A percentile compares a stretch with the other conserved stretches of the same genome.
Evolutionary conservation across 306 rosid species (phyloP).

Genomic region (Rosa chinensis): DNA sequence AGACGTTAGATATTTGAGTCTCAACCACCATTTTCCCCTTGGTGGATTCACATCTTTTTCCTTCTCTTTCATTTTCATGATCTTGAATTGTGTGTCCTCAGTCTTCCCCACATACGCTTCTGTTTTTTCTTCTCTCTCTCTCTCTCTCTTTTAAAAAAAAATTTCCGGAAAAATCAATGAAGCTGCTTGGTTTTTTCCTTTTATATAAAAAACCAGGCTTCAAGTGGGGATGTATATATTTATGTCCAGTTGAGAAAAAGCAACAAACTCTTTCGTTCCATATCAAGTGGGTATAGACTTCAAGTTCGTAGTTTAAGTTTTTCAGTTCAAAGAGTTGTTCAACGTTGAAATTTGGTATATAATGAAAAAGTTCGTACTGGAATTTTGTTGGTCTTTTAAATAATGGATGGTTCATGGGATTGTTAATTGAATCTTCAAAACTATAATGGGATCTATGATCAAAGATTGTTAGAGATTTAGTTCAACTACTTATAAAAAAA

Average conservation of each 20-base stretch:
- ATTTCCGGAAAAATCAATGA: conserved; percentile 3
- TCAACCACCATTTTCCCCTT: conserved; percentile 23
- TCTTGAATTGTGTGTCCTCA: background rate
- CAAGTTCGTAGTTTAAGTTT: background rate
- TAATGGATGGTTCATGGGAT: background rate
- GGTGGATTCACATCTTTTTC: background rate
- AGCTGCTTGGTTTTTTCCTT: conserved; percentile 51
- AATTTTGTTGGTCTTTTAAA: background rate
- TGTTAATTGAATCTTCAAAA: background rate
- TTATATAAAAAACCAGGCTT: conserved; percentile 46
- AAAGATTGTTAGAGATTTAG: background rate
- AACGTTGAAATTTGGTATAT: background rate
- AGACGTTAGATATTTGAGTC: background rate
- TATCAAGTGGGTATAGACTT: background rate
- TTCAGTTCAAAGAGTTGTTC: background rate
- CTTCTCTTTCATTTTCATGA: background rate
- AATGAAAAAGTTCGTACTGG: background rate
- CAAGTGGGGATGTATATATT: conserved; percentile 1
- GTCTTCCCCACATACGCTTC: background rate
- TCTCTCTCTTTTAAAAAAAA: too few relatives aligned
- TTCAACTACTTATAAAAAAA: background rate
- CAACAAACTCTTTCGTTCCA: background rate
- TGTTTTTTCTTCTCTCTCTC: background rate
- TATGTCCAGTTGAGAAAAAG: background rate
- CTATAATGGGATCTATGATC: background rate